Evolutionary conservation across 805 yeast genomes (phyloP).

Genomic region (Diddensiella transvaalensis): DNA sequence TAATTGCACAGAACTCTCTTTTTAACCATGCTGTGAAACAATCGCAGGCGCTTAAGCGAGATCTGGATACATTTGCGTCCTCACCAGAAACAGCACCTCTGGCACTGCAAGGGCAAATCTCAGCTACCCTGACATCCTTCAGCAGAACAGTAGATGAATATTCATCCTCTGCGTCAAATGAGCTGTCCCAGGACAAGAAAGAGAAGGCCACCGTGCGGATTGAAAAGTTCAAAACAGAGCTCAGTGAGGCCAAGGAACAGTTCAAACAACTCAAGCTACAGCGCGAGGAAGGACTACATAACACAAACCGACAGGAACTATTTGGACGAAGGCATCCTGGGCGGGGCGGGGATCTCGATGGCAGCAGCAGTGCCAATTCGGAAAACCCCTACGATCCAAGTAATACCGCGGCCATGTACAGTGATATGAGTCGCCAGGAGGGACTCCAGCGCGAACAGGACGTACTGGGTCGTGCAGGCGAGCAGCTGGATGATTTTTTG

Average conservation of each 20-base stretch:
- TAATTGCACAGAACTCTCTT: slow-evolving; percentile 73
- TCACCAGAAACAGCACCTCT: slow-evolving; percentile 68
- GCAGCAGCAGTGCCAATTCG: slow-evolving; percentile 14
- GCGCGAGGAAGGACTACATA: slow-evolving; percentile 52
- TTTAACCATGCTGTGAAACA: slow-evolving; percentile 90
- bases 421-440: slow-evolving; percentile 42
- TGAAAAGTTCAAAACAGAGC: slow-evolving; percentile 46
- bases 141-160: slow-evolving; percentile 73
- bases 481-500: slow-evolving; percentile 81
- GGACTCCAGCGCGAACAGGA: slow-evolving; percentile 70
- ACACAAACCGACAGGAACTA: slow-evolving; percentile 48
- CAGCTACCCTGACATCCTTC: slow-evolving; percentile 76
- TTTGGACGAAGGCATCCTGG: slow-evolving; percentile 47
- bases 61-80: slow-evolving; percentile 54
- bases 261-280: slow-evolving; percentile 52
- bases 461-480: slow-evolving; percentile 58
- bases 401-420: slow-evolving; percentile 3
- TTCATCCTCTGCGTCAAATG: slow-evolving; percentile 55
- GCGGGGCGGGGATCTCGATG: slow-evolving; percentile 9
- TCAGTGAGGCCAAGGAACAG: slow-evolving; percentile 43
- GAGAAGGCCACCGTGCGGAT: slow-evolving; percentile 61
- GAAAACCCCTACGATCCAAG: slow-evolving; percentile 31
- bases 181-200: slow-evolving; percentile 49
- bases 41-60: slow-evolving; percentile 66
- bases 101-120: slow-evolving; percentile 69